These are phyloP conservation scores for Dactylis glomerata DNA, from an alignment of 176 grass and related monocot genomes.

Conservation along the genomic window DNA sequence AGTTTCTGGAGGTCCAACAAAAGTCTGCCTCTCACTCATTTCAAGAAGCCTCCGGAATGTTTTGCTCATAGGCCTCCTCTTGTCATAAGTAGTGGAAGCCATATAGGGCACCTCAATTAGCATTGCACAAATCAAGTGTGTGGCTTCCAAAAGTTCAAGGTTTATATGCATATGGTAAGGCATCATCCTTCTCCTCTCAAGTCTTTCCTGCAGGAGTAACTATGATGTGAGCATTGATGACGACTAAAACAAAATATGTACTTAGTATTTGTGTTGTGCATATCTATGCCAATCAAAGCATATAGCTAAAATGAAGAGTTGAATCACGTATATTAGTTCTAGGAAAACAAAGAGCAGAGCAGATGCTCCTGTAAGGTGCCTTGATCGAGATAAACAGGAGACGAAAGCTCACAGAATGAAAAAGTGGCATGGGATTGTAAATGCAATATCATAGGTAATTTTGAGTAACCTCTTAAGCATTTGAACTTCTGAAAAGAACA, in stretches of 20 bases:
- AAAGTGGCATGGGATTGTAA: neutral
- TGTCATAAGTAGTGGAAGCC: slow-evolving; percentile 72
- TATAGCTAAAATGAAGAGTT: neutral
- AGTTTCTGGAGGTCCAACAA: slow-evolving; percentile 88
- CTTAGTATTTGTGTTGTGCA: neutral
- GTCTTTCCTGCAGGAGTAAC: slow-evolving; percentile 61
- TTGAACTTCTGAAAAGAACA: neutral
- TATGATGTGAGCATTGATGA: slow-evolving; percentile 11
- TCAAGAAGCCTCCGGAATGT: slow-evolving; percentile 95
- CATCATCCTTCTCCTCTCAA: slow-evolving; percentile 94
- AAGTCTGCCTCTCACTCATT: slow-evolving; percentile 86
- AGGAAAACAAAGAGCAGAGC: neutral
- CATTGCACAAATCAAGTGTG: slow-evolving; percentile 92
- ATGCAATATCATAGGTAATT: neutral
- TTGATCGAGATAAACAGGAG: neutral
- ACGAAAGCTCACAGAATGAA: neutral
- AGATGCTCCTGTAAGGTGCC: neutral
- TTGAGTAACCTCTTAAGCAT: neutral
- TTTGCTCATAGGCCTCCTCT: slow-evolving; percentile 68
- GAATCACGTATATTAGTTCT: neutral
- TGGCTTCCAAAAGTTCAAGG: slow-evolving; percentile 91
- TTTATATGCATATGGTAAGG: slow-evolving; percentile 99
- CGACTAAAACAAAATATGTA: neutral
- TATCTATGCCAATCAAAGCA: neutral
- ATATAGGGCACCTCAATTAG: slow-evolving; percentile 92